These are phyloP conservation scores for Botrytis aclada DNA, from an alignment of 2,329 filamentous ascomycete genomes.

Conservation along the genomic window DNA sequence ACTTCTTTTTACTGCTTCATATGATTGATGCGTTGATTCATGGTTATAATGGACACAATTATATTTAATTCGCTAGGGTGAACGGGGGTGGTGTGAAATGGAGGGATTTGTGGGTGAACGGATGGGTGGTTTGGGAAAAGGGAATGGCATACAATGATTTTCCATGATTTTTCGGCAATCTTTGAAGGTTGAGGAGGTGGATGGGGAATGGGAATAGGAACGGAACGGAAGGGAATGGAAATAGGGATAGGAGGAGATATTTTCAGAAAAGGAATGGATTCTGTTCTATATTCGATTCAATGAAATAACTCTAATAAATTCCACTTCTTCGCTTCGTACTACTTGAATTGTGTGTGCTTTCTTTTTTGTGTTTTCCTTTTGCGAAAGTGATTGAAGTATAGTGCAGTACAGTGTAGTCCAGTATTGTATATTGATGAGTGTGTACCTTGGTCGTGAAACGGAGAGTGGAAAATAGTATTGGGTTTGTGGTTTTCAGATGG, in stretches of 20 bases:
- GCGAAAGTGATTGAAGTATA: not conserved
- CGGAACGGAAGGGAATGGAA: not conserved
- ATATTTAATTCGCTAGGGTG: conserved; percentile 15
- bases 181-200: not conserved
- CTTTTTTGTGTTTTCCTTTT: not conserved
- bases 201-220: not conserved
- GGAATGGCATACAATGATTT: conserved; percentile 13
- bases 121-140: conserved; percentile 8
- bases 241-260: not conserved
- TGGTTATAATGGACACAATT: conserved; percentile 14
- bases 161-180: not conserved
- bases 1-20: not conserved
- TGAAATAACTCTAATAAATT: conserved; percentile 3
- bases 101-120: not conserved
- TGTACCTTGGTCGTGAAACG: not conserved
- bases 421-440: not conserved
- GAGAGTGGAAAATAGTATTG: not conserved
- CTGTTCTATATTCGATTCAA: not conserved
- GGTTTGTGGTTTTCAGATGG: not conserved
- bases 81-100: not conserved
- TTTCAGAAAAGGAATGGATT: not conserved
- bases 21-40: conserved; percentile 8
- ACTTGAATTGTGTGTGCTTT: not conserved
- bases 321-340: not conserved
- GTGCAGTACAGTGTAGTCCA: not conserved